Evolutionary conservation across 2,329 filamentous ascomycete species (phyloP), one percentile per base, ranked within the genome.

Genomic region (Apiospora saccharicola): DNA sequence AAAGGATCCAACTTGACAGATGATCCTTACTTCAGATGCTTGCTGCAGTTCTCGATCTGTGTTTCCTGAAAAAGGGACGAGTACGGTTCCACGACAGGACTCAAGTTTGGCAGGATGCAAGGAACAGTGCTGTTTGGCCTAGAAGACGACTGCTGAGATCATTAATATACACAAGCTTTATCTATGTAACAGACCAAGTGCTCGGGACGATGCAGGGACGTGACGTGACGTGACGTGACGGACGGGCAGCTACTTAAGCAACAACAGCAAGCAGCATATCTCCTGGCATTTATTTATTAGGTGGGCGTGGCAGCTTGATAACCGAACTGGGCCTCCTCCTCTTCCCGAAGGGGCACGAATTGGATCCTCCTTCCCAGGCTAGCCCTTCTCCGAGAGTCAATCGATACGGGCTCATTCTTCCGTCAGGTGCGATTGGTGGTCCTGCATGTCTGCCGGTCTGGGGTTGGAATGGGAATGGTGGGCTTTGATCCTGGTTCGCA

Each of bases 341-440:
- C 53, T 37, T 34, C 26, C 26, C 53, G 22, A 37, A 61, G 53
- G 34, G 26, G 53, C 30, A 30, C 53, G 1, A 22, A 61, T 30
- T 61, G 53, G 53, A 30, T 16, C 26, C 24, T 8, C 16, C 2
- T 22, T 64, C 30, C 57, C 57, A 64, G 57, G 57, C 14, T 64
- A 5, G 57, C 2, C 57, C 57, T n/a, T 64, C 34, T 37, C 53
- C 53, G 53, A 61, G 26, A 61, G 53, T 61, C 53, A 61, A 61
- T 61, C 53, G 53, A 61, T 61, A 61, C 37, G 53, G 53, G 53
- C 53, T 61, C 53, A 61, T 61, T 61, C 34, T 61, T 34, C 53
- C 53, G 26, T 61, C 53, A 34, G 30, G 53, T 61, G 53, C 26
- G 53, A 61, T 61, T 61, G 53, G 53, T 37, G 53, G 53, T 41